Evolutionary conservation across 1,139 yeast species (phyloP).

Genomic region (Wickerhamiella pararugosa): DNA sequence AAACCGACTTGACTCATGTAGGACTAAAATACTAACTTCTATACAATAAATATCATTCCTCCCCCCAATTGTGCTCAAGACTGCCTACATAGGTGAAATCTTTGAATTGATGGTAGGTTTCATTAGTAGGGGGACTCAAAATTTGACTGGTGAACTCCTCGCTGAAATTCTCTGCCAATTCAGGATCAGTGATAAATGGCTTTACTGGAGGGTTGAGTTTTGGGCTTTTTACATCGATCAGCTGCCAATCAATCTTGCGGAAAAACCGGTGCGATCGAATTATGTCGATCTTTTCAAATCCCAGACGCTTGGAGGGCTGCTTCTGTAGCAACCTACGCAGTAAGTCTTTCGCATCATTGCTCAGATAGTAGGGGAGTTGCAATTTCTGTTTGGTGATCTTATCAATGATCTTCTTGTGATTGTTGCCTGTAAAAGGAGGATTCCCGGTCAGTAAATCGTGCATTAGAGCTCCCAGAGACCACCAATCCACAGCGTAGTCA

Average conservation of each 20-base stretch:
- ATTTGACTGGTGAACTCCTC: conserved; percentile 72
- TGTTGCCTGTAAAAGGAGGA: conserved; percentile 90
- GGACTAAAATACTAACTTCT: no score
- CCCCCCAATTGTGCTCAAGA: conserved; percentile 4
- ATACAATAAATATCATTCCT: no score
- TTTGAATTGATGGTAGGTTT: conserved; percentile 16
- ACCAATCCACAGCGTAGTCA: conserved; percentile 86
- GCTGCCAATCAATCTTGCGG: conserved; percentile 64
- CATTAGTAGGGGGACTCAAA: conserved; percentile 21
- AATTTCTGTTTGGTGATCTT: conserved; percentile 60
- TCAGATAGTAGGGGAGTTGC: conserved; percentile 65
- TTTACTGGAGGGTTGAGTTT: conserved; percentile 58
- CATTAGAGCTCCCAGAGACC: conserved; percentile 88
- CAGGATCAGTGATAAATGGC: conserved; percentile 75
- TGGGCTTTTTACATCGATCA: conserved; percentile 34
- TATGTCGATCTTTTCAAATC: conserved; percentile 47
- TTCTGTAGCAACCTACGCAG: conserved; percentile 57
- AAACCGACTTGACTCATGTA: no score
- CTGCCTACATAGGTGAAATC: conserved; percentile 20
- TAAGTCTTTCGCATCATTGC: conserved; percentile 75
- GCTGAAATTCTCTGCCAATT: conserved; percentile 84
- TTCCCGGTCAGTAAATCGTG: conserved; percentile 79
- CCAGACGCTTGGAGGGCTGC: conserved; percentile 61
- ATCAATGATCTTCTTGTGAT: conserved; percentile 66
- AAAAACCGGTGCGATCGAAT: conserved; percentile 65